Base-by-base conservation (phyloP, 2,329 filamentous ascomycete species). In the Colletotrichum sp. region DNA sequence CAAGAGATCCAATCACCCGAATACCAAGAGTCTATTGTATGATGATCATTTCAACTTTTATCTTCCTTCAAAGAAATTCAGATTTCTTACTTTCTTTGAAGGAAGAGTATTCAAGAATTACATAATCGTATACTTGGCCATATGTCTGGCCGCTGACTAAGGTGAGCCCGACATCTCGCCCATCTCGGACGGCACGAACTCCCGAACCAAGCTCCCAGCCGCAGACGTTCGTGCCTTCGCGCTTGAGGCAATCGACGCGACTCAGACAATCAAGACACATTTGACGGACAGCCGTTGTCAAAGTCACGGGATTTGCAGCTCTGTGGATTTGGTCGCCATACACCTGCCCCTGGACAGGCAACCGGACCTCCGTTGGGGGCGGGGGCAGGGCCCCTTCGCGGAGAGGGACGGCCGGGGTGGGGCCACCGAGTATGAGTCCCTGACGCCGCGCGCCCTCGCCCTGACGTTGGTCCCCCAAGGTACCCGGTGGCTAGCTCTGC, bases 291-390 rank as follows among this genome's bases (percentile, higher is more conserved):
- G 34, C 32, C 57, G 43, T 6, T 32, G 26, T 24, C 15, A 39
- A 67, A 32, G 21, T 65, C 43, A 73, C 36, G 34, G 32, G 57
- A 68, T 48, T 65, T 36, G 36, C 61, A 59, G 18, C 16, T 43
- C 12, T 10, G 43, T 43, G n/a, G 36, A 32, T 48, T 10, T 16
- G 60, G 67, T 4, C 28, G 30, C 24, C 48, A 48, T 32, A 55
- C 39, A 28, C 8, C 15, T 28, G 26, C 55, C 26, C 61, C 63
- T 63, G 43, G 43, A 24, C 68, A 60, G 39, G 43, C 55, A 57
- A 28, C 59, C 73, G 73, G 73, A 75, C 73, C 70, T 75, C 73
- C 73, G 73, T 75, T 75, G 73, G 73, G 73, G 73, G 63, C 32
- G 57, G 55, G 73, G 69, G 18, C 2, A 48, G 9, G n/a, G 39